These are phyloP conservation scores for Astragalus glycyphyllos DNA, from an alignment of 306 rosid species.

Conservation along the genomic window DNA sequence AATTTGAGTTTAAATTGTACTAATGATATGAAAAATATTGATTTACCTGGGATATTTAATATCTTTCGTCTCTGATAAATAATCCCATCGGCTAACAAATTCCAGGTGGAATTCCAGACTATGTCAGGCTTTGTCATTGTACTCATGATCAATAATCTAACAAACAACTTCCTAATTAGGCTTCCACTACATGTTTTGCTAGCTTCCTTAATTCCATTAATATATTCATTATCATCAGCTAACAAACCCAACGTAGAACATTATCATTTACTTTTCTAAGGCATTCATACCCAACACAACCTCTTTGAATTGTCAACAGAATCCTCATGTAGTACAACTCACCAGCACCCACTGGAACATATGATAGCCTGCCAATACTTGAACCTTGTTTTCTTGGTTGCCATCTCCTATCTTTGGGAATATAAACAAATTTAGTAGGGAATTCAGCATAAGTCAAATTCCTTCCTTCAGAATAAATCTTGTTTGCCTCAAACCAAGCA, in stretches of 20 bases:
- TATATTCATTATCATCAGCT: background rate
- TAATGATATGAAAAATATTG: too few species aligned
- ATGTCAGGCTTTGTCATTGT: background rate
- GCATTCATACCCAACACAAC: background rate
- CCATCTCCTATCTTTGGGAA: background rate
- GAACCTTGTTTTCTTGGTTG: background rate
- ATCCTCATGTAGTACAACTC: background rate
- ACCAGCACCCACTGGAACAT: background rate
- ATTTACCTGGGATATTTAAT: too few species aligned
- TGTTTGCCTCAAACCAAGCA: background rate
- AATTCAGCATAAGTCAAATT: background rate
- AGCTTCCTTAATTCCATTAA: background rate
- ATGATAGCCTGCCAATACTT: background rate
- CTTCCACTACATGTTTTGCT: background rate
- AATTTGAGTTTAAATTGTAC: too few species aligned
- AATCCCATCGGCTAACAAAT: background rate
- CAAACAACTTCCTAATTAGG: background rate
- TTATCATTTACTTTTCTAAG: background rate
- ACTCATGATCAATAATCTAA: background rate
- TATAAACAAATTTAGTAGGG: background rate
- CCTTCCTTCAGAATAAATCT: background rate
- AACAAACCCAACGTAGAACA: background rate
- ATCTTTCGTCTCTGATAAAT: background rate
- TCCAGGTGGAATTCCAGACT: too few species aligned
- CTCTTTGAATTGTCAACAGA: background rate